Conservation (phyloP, 768 basidiomycete species). For the Gelatoporia subvermispora region DNA sequence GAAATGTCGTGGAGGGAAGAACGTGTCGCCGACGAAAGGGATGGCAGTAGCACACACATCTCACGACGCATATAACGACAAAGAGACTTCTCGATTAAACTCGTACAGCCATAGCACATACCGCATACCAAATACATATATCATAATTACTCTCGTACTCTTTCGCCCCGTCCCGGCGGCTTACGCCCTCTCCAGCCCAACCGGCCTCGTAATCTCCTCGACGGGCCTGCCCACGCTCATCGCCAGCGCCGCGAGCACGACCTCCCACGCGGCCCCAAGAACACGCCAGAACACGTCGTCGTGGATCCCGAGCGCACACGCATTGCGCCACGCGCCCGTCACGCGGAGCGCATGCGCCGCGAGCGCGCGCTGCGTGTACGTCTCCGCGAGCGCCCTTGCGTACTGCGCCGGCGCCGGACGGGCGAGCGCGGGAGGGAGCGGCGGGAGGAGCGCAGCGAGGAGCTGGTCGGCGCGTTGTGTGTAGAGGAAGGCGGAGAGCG, state of each 20-base stretch:
- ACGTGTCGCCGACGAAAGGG: no score
- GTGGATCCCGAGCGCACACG: conserved; percentile 61
- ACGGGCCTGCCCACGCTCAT: neutral
- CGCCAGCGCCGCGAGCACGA: conserved; percentile 52
- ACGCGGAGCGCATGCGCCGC: conserved; percentile 44
- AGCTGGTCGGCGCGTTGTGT: conserved; percentile 55
- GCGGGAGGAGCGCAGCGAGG: conserved; percentile 60
- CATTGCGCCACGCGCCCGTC: conserved; percentile 70
- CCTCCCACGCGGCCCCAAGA: conserved; percentile 65
- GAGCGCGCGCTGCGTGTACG: conserved; percentile 35
- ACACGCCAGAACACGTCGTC: conserved; percentile 63
- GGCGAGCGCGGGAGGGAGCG: conserved; percentile 22
- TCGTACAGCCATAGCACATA: no score
- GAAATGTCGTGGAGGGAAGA: no score
- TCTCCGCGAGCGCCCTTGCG: conserved; percentile 18
- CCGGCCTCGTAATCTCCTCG: neutral
- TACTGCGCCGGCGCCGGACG: conserved; percentile 16
- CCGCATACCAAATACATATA: no score
- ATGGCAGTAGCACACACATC: no score
- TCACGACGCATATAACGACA: no score
- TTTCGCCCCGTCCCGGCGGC: no score
- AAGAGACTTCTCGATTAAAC: no score
- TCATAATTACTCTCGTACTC: no score
- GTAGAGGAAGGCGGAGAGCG: conserved; percentile 66
- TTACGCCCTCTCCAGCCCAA: no score